These are phyloP conservation scores for Diaporthe citrichinensis DNA, from an alignment of 2,329 filamentous ascomycete species.

Conservation along the genomic window DNA sequence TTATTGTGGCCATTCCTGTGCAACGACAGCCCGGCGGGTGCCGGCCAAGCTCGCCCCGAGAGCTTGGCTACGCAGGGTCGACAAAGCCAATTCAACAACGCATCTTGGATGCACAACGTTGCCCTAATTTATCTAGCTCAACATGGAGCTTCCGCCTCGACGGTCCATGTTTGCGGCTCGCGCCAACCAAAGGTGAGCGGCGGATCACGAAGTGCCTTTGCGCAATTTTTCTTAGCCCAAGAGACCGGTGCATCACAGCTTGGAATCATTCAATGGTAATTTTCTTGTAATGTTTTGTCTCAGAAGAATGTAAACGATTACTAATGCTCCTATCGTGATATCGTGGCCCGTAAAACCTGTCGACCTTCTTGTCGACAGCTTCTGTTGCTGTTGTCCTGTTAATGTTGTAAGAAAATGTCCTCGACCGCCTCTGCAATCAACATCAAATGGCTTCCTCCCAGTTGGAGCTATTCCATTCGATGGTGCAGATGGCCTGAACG, in stretches of 20 bases:
- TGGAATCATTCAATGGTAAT: background rate
- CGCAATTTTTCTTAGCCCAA: background rate
- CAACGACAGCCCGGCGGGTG: background rate
- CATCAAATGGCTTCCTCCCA: background rate
- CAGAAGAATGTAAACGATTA: conserved; percentile 35
- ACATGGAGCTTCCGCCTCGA: background rate
- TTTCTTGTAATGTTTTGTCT: background rate
- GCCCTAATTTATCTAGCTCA: background rate
- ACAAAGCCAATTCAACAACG: background rate
- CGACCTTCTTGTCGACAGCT: conserved; percentile 7
- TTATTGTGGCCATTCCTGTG: conserved; percentile 3
- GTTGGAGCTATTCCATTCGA: background rate
- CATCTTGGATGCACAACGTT: background rate
- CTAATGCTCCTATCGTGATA: conserved; percentile 37
- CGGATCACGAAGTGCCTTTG: background rate
- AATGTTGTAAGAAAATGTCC: background rate
- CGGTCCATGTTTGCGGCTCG: background rate
- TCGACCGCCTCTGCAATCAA: background rate
- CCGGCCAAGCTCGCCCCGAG: conserved; percentile 1
- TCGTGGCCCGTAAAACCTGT: conserved; percentile 29
- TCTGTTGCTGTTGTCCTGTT: conserved; percentile 14
- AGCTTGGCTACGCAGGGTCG: conserved; percentile 4
- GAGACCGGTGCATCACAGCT: background rate
- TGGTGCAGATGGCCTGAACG: background rate
- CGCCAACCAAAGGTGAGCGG: too few species aligned